Evolutionary conservation across 257 asterid genomes (phyloP).

Genomic region (Ophiorrhiza pumila): DNA sequence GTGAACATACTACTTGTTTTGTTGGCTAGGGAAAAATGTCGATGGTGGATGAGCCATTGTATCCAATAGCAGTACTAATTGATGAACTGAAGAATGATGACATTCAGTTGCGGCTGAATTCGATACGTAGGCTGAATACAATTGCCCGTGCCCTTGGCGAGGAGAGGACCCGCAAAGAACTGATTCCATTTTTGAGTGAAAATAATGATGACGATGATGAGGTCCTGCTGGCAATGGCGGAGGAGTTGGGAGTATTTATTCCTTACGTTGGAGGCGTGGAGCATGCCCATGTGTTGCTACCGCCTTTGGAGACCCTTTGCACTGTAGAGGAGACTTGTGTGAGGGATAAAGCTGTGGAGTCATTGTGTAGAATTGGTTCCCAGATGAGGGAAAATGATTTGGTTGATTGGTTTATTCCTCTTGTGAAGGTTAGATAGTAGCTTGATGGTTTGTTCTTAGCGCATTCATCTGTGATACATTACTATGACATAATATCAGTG

Average conservation of each 20-base stretch:
- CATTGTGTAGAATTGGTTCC: constrained; percentile 83
- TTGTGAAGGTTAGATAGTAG: constrained; percentile 61
- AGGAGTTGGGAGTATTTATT: constrained; percentile 83
- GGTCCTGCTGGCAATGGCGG: constrained; percentile 93
- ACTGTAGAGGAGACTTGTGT: constrained; percentile 93
- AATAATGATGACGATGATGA: constrained; percentile 96
- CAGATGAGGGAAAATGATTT: constrained; percentile 93
- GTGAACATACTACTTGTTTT: not conserved
- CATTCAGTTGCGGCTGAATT: constrained; percentile 74
- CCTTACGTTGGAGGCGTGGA: constrained; percentile 98
- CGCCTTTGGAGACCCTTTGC: constrained; percentile 87
- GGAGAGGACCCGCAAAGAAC: constrained; percentile 86
- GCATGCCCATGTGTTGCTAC: constrained; percentile 84
- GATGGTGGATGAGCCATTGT: constrained; percentile 89
- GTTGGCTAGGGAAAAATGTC: constrained; percentile 46
- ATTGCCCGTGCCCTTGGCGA: constrained; percentile 98
- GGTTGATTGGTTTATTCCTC: constrained; percentile 77
- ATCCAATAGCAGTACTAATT: constrained; percentile 91
- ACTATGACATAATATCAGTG: not conserved
- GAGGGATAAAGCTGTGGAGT: constrained; percentile 92
- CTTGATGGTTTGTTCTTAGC: constrained; percentile 1
- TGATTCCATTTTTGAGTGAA: constrained; percentile 80
- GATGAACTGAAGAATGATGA: constrained; percentile 95
- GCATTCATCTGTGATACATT: constrained; percentile 6
- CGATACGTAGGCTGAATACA: constrained; percentile 82